Percentiles rank a stretch among this genome's conserved stretches.
These are phyloP conservation scores for Zalerion maritima DNA, from an alignment of 495 filamentous ascomycete genomes.

Conservation along the genomic window DNA sequence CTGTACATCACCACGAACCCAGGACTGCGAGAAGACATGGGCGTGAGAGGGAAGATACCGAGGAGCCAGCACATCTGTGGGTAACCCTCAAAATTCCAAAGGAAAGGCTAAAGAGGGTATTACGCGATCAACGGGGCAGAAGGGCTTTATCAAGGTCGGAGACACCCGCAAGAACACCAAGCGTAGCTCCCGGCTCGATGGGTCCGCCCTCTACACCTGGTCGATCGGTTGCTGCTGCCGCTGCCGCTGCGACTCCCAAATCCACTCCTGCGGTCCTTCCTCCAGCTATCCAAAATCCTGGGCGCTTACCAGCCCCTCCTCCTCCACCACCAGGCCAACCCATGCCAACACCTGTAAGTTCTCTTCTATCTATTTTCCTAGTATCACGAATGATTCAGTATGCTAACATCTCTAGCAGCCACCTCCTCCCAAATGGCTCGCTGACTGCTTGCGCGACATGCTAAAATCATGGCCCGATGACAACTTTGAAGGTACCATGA, in stretches of 20 bases:
- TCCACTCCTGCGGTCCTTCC: constrained; percentile 29
- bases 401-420: constrained; percentile 35
- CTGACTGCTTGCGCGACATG: constrained; percentile 45
- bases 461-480: constrained; percentile 54
- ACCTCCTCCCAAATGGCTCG: constrained; percentile 71
- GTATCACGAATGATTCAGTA: constrained; percentile 3
- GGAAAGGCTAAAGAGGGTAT: constrained; percentile 44
- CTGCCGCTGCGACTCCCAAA: constrained; percentile 19
- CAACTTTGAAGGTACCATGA: constrained; percentile 75
- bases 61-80: constrained; percentile 48
- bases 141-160: too few relatives aligned
- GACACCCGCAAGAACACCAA: constrained; percentile 33
- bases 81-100: constrained; percentile 59
- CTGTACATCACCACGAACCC: constrained; percentile 58
- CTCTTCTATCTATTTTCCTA: constrained; percentile 7
- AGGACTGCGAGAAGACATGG: constrained; percentile 46
- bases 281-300: too few relatives aligned
- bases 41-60: constrained; percentile 55
- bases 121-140: too few relatives aligned
- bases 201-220: constrained; percentile 38
- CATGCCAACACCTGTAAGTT: constrained; percentile 40
- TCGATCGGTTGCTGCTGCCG: constrained; percentile 15
- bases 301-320: constrained; percentile 47
- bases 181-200: constrained; percentile 43
- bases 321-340: constrained; percentile 39